These are phyloP conservation scores for Phytophthora cryptogea DNA, from an alignment of 352 stramenopile species.

Conservation along the genomic window DNA sequence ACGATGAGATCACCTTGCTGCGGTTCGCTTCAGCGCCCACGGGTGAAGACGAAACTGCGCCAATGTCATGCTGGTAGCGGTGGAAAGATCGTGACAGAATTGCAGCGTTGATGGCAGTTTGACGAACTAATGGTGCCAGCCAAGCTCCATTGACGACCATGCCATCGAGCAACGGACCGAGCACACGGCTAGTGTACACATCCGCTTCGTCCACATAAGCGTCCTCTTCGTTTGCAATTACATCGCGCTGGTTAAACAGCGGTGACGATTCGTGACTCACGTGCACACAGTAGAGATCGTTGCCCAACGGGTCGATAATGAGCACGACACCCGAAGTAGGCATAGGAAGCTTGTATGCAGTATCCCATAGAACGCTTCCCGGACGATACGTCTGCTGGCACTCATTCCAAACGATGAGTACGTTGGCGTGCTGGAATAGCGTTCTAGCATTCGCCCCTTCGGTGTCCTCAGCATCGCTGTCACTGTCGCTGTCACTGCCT, in stretches of 20 bases:
- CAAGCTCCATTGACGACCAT: constrained; percentile 86
- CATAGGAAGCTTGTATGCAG: constrained; percentile 72
- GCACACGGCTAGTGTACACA: constrained; percentile 78
- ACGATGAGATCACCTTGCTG: constrained; percentile 66
- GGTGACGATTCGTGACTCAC: constrained; percentile 81
- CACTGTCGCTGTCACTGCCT: constrained; percentile 36
- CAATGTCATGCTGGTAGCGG: constrained; percentile 77
- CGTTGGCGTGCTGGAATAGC: constrained; percentile 68
- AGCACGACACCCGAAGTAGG: constrained; percentile 80
- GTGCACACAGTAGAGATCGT: constrained; percentile 86
- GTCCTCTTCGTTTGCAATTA: constrained; percentile 76
- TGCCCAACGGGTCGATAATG: constrained; percentile 84
- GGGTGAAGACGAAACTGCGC: constrained; percentile 60
- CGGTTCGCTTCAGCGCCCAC: constrained; percentile 75
- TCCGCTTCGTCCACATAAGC: constrained; percentile 80
- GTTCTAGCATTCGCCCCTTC: constrained; percentile 33
- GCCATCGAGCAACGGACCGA: constrained; percentile 81
- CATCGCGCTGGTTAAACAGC: constrained; percentile 74
- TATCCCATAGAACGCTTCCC: constrained; percentile 79
- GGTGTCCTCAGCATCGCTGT: constrained; percentile 38
- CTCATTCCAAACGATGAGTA: constrained; percentile 89
- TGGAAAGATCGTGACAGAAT: constrained; percentile 74
- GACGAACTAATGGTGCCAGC: constrained; percentile 79
- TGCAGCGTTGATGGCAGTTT: constrained; percentile 83
- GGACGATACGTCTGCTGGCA: constrained; percentile 85